Evolutionary conservation across 139 green algal species (phyloP).

Genomic region (Chara braunii): DNA sequence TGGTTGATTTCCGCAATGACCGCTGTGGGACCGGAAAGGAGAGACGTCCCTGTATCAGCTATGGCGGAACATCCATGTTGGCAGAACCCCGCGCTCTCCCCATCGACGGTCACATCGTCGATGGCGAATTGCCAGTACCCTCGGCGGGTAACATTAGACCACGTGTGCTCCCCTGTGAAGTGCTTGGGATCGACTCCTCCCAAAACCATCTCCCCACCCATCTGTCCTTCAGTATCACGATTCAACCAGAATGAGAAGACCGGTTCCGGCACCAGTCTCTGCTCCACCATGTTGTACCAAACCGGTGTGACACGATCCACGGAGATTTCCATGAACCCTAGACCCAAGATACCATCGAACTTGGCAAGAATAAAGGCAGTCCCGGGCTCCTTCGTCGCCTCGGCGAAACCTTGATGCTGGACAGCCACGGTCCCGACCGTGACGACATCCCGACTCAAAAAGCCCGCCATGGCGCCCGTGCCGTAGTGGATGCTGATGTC

Average conservation of each 20-base stretch:
- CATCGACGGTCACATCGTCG: too few species aligned
- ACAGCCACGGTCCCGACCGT: constrained; percentile 64
- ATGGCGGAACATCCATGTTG: constrained; percentile 76
- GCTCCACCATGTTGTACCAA: constrained; percentile 69
- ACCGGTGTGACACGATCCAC: constrained; percentile 68
- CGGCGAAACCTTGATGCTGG: constrained; percentile 41
- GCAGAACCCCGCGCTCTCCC: too few species aligned
- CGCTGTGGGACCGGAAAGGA: constrained; percentile 64
- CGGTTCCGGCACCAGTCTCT: constrained; percentile 65
- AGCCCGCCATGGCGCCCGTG: constrained; percentile 78
- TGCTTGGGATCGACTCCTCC: constrained; percentile 81
- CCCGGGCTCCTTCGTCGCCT: constrained; percentile 70
- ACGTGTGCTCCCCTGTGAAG: constrained; percentile 81
- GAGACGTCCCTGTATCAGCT: constrained; percentile 81
- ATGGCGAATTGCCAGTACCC: constrained; percentile 99
- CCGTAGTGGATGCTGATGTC: constrained; percentile 99
- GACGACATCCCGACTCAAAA: constrained; percentile 75
- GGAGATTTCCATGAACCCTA: constrained; percentile 87
- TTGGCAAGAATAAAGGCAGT: constrained; percentile 89
- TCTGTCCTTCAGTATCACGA: constrained; percentile 47
- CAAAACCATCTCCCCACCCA: constrained; percentile 87
- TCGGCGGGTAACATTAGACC: constrained; percentile 63
- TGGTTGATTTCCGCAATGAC: constrained; percentile 53
- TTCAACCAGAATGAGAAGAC: constrained; percentile 98
- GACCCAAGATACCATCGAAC: constrained; percentile 97